phyloP scores from a whole-genome alignment of 768 basidiomycete genomes.

The Lanmaoa rubissima region DNA sequence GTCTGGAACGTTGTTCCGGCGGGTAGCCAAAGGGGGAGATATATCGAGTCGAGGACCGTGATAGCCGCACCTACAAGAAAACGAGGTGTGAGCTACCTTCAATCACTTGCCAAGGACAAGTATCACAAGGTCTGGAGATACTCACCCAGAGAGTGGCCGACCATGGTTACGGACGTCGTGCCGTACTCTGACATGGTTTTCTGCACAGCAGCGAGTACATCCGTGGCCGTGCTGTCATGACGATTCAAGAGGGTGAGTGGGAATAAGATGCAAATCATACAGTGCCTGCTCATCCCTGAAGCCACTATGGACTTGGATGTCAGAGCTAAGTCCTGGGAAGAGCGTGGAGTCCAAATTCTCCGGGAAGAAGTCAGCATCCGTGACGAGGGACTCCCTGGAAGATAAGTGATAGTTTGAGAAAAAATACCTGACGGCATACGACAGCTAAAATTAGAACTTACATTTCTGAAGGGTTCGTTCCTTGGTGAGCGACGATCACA shows the following conservation, averaged over 20 bases:
- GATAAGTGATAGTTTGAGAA: neutral
- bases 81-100: too few species aligned
- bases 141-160: too few species aligned
- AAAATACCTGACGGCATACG: neutral
- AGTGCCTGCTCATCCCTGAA: conserved; percentile 44
- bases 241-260: neutral
- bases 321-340: conserved; percentile 49
- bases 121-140: too few species aligned
- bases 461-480: conserved; percentile 33
- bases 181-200: too few species aligned
- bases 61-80: too few species aligned
- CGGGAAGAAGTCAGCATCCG: conserved; percentile 42
- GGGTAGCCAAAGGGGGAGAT: too few species aligned
- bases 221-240: too few species aligned
- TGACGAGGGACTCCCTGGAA: conserved; percentile 37
- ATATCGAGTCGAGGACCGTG: too few species aligned
- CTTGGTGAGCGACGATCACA: conserved; percentile 40
- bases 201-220: too few species aligned
- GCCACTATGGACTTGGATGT: conserved; percentile 45
- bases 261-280: conserved; percentile 31
- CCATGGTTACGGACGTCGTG: too few species aligned
- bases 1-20: too few species aligned
- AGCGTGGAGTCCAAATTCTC: conserved; percentile 36
- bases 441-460: conserved; percentile 4
- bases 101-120: too few species aligned